A percentile compares a stretch with the other conserved stretches of the same genome.
phyloP scores from a whole-genome alignment of 2,329 filamentous ascomycete genomes.

The Sclerotinia minor region DNA sequence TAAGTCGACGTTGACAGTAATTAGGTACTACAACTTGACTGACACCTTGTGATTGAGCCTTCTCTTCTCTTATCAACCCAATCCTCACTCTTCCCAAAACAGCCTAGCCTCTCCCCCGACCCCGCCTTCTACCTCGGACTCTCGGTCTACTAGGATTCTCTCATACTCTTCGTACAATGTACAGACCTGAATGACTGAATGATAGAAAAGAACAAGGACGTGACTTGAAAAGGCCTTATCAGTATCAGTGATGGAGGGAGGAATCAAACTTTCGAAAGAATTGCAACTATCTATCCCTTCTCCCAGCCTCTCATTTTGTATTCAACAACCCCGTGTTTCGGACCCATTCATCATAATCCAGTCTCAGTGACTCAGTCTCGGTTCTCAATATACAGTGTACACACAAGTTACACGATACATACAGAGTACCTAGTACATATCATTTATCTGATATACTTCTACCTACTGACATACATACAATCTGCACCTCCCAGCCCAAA shows the following conservation, averaged over 20 bases:
- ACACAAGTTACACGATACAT: too few relatives aligned
- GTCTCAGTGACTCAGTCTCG: background rate
- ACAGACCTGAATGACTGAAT: background rate
- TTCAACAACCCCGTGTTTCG: background rate
- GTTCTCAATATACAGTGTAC: too few relatives aligned
- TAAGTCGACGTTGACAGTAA: background rate
- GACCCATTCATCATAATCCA: background rate
- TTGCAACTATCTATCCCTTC: background rate
- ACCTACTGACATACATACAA: background rate
- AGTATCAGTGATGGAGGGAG: background rate
- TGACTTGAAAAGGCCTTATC: background rate
- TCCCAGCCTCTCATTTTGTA: background rate
- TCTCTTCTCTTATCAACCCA: background rate
- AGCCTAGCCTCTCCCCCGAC: background rate
- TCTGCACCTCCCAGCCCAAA: slow-evolving; percentile 1
- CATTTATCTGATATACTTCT: background rate
- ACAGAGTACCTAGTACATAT: too few relatives aligned
- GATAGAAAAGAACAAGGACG: background rate
- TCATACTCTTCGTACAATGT: background rate
- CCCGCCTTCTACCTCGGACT: slow-evolving; percentile 7
- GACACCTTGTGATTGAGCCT: background rate
- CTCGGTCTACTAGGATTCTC: background rate
- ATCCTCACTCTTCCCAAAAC: background rate
- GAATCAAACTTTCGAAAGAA: background rate
- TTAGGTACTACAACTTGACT: too few relatives aligned